Conservation (phyloP, 2,329 filamentous ascomycete genomes). For the Cladosporium austrohemisphaericum region DNA sequence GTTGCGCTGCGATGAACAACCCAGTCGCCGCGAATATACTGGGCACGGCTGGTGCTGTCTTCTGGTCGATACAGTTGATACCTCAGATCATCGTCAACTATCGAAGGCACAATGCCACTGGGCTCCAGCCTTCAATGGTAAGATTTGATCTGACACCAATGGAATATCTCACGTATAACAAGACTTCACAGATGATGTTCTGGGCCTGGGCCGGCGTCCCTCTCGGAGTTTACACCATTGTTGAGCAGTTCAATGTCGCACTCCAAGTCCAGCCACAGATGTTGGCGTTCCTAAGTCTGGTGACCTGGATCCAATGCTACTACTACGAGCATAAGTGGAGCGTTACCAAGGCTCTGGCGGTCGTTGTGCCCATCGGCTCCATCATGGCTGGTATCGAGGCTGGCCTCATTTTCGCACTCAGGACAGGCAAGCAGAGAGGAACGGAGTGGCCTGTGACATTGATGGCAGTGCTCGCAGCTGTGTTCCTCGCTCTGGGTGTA, state of each 20-base stretch:
- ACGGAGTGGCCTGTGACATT: slow-evolving; percentile 59
- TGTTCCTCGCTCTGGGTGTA: slow-evolving; percentile 62
- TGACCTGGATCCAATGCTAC: slow-evolving; percentile 55
- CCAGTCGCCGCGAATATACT: slow-evolving; percentile 56
- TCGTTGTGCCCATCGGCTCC: slow-evolving; percentile 50
- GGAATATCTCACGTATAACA: not conserved
- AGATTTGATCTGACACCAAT: not conserved
- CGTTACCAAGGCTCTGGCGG: slow-evolving; percentile 44
- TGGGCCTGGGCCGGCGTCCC: slow-evolving; percentile 67
- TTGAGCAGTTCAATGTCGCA: slow-evolving; percentile 51
- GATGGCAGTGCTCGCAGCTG: slow-evolving; percentile 64
- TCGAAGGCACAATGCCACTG: slow-evolving; percentile 60
- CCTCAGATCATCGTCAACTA: slow-evolving; percentile 69
- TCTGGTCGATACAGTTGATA: slow-evolving; percentile 66
- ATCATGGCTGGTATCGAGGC: slow-evolving; percentile 59
- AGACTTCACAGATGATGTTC: slow-evolving; percentile 53
- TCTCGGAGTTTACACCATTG: slow-evolving; percentile 59
- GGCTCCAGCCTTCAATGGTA: slow-evolving; percentile 61
- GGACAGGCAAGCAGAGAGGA: slow-evolving; percentile 42
- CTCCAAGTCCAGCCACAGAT: slow-evolving; percentile 55
- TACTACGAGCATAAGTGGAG: slow-evolving; percentile 58
- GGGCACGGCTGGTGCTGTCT: slow-evolving; percentile 58
- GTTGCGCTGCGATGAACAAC: slow-evolving; percentile 45
- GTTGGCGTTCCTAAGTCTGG: slow-evolving; percentile 49
- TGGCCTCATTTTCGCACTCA: slow-evolving; percentile 56